Evolutionary conservation across 352 stramenopile genomes (phyloP).

Genomic region (Pythium periplocum): DNA sequence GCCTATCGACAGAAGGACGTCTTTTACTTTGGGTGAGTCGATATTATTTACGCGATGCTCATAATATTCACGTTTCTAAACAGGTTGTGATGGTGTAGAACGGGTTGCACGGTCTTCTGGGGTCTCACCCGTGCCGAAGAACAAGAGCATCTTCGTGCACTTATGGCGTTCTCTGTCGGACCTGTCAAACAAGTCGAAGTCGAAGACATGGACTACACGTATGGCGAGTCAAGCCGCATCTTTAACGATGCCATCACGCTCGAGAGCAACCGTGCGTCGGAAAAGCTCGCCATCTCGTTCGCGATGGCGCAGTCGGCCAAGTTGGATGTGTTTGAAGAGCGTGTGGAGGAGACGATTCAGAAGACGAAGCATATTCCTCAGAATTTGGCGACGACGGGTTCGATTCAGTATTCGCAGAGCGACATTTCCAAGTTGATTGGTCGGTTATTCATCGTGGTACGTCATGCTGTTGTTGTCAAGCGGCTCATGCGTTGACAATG

Average conservation of each 20-base stretch:
- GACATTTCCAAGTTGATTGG: slow-evolving; percentile 91
- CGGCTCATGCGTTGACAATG: not conserved
- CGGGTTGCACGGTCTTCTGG: slow-evolving; percentile 89
- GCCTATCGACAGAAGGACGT: slow-evolving; percentile 75
- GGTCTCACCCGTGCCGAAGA: slow-evolving; percentile 79
- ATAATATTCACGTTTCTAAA: slow-evolving; percentile 4
- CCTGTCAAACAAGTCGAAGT: slow-evolving; percentile 81
- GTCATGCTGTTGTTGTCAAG: not conserved
- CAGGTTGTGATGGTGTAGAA: slow-evolving; percentile 23
- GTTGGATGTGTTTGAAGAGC: slow-evolving; percentile 91
- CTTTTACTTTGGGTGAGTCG: slow-evolving; percentile 78
- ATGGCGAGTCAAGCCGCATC: slow-evolving; percentile 57
- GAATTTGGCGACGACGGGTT: slow-evolving; percentile 81
- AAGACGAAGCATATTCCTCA: slow-evolving; percentile 87
- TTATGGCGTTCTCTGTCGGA: slow-evolving; percentile 56
- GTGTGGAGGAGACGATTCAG: slow-evolving; percentile 85
- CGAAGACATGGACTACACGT: slow-evolving; percentile 89
- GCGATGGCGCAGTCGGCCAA: slow-evolving; percentile 92
- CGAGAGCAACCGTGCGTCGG: slow-evolving; percentile 67
- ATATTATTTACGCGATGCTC: not conserved
- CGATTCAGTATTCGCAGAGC: slow-evolving; percentile 87
- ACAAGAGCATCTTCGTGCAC: slow-evolving; percentile 58
- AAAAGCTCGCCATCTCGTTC: slow-evolving; percentile 91
- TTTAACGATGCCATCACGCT: slow-evolving; percentile 86
- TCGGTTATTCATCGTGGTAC: slow-evolving; percentile 84